Percentiles rank a stretch among this genome's conserved stretches.
Conservation (phyloP, 2,329 filamentous ascomycete genomes). For the Orbilia blumenaviensis region DNA sequence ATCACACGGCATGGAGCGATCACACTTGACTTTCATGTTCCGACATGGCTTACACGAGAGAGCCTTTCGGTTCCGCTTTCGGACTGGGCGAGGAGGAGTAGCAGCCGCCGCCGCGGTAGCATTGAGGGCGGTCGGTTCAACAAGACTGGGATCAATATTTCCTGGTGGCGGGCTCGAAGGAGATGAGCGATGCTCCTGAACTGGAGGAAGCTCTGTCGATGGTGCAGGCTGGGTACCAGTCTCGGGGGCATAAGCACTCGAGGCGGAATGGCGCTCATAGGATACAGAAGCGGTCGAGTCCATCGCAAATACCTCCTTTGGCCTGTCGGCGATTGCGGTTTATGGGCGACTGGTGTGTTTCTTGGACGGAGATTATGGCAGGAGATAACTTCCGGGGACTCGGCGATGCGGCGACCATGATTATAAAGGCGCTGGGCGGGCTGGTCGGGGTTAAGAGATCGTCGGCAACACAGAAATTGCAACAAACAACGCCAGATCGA, state of each 20-base stretch:
- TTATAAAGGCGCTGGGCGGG: neutral
- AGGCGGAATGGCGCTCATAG: constrained; percentile 19
- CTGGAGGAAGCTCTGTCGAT: neutral
- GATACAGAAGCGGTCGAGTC: constrained; percentile 12
- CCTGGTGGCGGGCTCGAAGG: constrained; percentile 27
- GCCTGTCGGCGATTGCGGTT: constrained; percentile 9
- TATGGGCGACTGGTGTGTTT: constrained; percentile 2
- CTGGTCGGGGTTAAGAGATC: constrained; percentile 27
- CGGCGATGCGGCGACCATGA: constrained; percentile 14
- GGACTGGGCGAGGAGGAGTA: constrained; percentile 23
- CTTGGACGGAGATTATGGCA: constrained; percentile 39
- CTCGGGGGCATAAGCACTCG: neutral
- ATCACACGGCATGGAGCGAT: constrained; percentile 48
- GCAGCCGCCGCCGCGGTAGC: neutral
- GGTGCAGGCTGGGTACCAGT: neutral
- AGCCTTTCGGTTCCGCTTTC: constrained; percentile 47
- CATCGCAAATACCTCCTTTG: constrained; percentile 12
- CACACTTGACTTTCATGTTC: constrained; percentile 53
- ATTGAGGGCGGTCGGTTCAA: constrained; percentile 6
- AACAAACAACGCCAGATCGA: no score
- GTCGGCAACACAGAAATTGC: constrained; percentile 12
- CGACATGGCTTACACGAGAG: constrained; percentile 47
- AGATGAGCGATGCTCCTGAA: neutral
- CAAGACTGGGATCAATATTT: constrained; percentile 42
- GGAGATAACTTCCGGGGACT: constrained; percentile 22